Percentiles rank a stretch among this genome's conserved stretches.
Evolutionary conservation across 352 stramenopile species (phyloP).

Genomic region (Pythium pyrilobum): DNA sequence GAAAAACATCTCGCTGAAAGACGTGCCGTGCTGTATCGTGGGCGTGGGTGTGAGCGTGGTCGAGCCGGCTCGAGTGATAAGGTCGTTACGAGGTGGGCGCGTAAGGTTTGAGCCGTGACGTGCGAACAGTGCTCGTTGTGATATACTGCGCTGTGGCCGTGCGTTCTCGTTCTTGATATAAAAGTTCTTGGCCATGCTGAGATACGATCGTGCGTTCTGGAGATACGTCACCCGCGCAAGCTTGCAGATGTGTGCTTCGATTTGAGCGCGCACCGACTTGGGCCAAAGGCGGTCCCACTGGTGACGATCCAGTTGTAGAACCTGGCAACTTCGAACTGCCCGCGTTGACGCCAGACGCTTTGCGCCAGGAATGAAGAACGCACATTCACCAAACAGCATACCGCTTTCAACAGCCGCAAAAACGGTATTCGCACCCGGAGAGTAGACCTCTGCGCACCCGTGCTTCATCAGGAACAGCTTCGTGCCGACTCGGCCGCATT

Average conservation of each 20-base stretch:
- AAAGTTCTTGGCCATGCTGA: constrained; percentile 68
- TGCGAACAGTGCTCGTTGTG: not conserved
- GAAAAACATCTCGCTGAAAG: constrained; percentile 1
- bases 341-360: constrained; percentile 39
- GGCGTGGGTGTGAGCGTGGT: not conserved
- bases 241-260: constrained; percentile 38
- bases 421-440: constrained; percentile 28
- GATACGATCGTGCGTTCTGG: constrained; percentile 24
- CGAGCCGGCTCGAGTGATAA: not conserved
- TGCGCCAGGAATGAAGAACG: constrained; percentile 50
- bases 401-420: constrained; percentile 27
- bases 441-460: constrained; percentile 41
- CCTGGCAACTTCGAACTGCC: constrained; percentile 50
- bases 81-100: not conserved
- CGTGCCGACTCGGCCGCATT: constrained; percentile 34
- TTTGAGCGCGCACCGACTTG: constrained; percentile 18
- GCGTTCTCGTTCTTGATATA: constrained; percentile 43
- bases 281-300: constrained; percentile 57
- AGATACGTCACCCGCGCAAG: constrained; percentile 35
- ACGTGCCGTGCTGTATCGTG: not conserved
- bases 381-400: constrained; percentile 52
- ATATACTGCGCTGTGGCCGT: constrained; percentile 3
- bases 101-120: not conserved
- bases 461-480: constrained; percentile 47
- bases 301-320: constrained; percentile 47